A percentile compares a stretch with the other conserved stretches of the same genome.
phyloP scores from a whole-genome alignment of 768 basidiomycete genomes.

The Mycena kentingensis region DNA sequence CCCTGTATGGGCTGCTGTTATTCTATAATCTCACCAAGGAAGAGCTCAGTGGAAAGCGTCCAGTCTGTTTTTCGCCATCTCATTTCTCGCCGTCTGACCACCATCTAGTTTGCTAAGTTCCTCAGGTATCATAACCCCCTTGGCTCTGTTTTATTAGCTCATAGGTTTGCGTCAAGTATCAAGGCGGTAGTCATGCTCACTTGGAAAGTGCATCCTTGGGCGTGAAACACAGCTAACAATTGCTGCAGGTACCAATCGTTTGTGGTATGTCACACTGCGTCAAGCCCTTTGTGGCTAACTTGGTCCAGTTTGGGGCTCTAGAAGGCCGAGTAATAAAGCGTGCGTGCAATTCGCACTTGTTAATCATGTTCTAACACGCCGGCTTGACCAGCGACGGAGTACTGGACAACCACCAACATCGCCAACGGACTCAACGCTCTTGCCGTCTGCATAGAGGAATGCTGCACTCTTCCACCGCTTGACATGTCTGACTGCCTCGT shows the following conservation, averaged over 20 bases:
- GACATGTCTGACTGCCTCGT: slow-evolving; percentile 6
- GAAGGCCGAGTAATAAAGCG: slow-evolving; percentile 71
- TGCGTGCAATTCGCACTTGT: slow-evolving; percentile 25
- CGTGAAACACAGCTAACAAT: background rate
- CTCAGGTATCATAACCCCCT: too few species aligned
- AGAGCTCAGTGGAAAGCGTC: slow-evolving; percentile 74
- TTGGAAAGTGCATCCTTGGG: slow-evolving; percentile 39
- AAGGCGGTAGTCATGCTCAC: slow-evolving; percentile 88
- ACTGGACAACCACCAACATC: slow-evolving; percentile 81
- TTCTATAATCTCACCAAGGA: slow-evolving; percentile 83
- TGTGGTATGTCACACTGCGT: slow-evolving; percentile 46
- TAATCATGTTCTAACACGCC: slow-evolving; percentile 1
- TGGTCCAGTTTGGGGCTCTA: slow-evolving; percentile 72
- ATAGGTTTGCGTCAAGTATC: too few species aligned
- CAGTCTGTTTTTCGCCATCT: too few species aligned
- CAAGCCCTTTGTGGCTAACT: background rate
- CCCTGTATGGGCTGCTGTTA: slow-evolving; percentile 81
- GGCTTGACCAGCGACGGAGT: slow-evolving; percentile 62
- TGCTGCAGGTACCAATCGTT: slow-evolving; percentile 67
- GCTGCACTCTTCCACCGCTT: slow-evolving; percentile 3
- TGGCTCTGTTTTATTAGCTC: too few species aligned
- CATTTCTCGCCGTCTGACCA: too few species aligned
- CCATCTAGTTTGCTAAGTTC: slow-evolving; percentile 84
- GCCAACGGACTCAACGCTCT: slow-evolving; percentile 83
- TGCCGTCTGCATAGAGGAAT: slow-evolving; percentile 80